Base-by-base conservation (phyloP, 1,284 basidiomycete species). In the Sanghuangporus baumii region DNA sequence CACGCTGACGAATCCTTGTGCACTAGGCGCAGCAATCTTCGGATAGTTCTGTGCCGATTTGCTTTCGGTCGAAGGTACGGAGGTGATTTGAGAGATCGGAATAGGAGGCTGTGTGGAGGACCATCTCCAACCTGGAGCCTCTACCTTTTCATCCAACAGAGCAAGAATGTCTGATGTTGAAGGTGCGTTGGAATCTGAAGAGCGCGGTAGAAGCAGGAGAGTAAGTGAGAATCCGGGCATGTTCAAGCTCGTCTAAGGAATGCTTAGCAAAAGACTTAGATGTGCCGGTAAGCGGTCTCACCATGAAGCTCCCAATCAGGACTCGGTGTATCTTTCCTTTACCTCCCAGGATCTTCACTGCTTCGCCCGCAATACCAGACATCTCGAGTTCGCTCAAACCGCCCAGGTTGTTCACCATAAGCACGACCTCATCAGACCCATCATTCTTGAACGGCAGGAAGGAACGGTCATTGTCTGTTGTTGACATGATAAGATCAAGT, bases 171-270 rank as follows among this genome's bases (percentile, higher is more conserved):
- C 68, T n/a, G 79, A 74, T 3, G 75, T 65, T 4, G 79, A 74
- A 55, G 81, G 75, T 2, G 70, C 68, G 50, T 70, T 63, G 14
- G 71, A 67, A 51, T 79, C 78, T 41, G 71, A 73, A 8, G 74
- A 67, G 8, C 75, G 72, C 0, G 94, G 92, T 6, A 97, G 85
- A 34, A 94, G 84, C 12, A 97, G 81, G 11, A 95, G 80, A 0
- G 95, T 93, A 65, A 98, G 77, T 5, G 93, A 95, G 76, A 97
- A 96, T 2, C 96, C 95, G 37, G 94, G 93, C 90, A 97, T 94
- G 76, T 94, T 94, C 66, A 98, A 81, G 60, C 93, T 95, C 23
- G 93, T 93, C 90, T 92, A 67, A 1, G 38, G n/a, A 31, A 12
- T 34, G 26, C 41, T 59, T 11, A 54, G 23, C 56, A 43, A 52